Evolutionary conservation across 208 protist genomes (phyloP).

Genomic region (Acanthamoeba culbertsoni): DNA sequence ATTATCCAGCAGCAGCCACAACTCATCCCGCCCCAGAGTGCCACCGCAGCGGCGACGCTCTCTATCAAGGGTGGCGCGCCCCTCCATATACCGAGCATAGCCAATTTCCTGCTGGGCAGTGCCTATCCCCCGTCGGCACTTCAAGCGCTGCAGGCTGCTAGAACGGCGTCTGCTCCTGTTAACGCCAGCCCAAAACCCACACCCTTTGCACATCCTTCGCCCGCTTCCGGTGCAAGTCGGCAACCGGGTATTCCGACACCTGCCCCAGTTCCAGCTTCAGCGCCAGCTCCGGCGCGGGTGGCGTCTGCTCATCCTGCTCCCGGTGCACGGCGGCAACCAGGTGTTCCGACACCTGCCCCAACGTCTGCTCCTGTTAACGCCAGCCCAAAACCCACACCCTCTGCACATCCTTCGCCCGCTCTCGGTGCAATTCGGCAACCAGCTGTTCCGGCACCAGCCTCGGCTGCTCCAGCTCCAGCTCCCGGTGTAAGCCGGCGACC

Average conservation of each 20-base stretch:
- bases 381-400: not conserved
- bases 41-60: not conserved
- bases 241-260: not conserved
- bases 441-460: not conserved
- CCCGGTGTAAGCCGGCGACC: no score
- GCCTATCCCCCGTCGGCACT: not conserved
- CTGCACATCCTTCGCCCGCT: no score
- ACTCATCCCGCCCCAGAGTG: no score
- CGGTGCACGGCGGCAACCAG: no score
- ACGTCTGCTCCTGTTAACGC: not conserved
- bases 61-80: not conserved
- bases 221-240: not conserved
- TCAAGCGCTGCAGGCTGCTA: not conserved
- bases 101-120: not conserved
- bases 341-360: no score
- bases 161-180: not conserved
- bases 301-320: no score
- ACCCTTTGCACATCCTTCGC: no score
- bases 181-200: not conserved
- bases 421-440: not conserved
- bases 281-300: no score
- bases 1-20: no score
- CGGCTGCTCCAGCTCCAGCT: no score
- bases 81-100: not conserved
- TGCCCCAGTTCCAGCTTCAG: not conserved